A percentile compares a stretch with the other conserved stretches of the same genome.
Conservation (phyloP, 805 yeast genomes). For the Candida montana region DNA sequence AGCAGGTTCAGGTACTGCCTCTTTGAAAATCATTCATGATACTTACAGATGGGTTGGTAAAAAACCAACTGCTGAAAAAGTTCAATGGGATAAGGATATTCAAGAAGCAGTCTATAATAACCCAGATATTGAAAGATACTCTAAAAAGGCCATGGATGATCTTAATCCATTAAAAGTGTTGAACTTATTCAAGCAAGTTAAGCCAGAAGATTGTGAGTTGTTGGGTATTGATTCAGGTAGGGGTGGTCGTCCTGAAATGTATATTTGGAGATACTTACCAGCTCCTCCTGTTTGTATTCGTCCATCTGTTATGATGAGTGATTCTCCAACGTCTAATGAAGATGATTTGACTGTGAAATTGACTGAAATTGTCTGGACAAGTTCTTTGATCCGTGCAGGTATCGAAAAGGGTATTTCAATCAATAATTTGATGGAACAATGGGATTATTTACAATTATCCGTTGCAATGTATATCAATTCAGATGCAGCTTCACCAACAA, state of each 20-base stretch:
- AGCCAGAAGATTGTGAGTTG: slow-evolving; percentile 85
- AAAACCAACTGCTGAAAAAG: slow-evolving; percentile 77
- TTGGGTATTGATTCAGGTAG: slow-evolving; percentile 83
- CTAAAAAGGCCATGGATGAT: slow-evolving; percentile 86
- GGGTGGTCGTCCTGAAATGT: slow-evolving; percentile 93
- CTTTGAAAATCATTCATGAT: slow-evolving; percentile 92
- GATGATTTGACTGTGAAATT: slow-evolving; percentile 95
- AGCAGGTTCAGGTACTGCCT: slow-evolving; percentile 86
- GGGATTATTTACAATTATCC: slow-evolving; percentile 95
- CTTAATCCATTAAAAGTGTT: slow-evolving; percentile 87
- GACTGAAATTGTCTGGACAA: slow-evolving; percentile 95
- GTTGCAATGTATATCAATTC: slow-evolving; percentile 97
- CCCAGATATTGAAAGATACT: slow-evolving; percentile 86
- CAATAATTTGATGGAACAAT: slow-evolving; percentile 93
- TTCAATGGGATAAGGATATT: slow-evolving; percentile 83
- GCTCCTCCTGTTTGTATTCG: slow-evolving; percentile 99
- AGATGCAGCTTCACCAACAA: slow-evolving; percentile 81
- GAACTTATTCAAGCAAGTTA: slow-evolving; percentile 78
- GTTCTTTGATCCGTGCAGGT: slow-evolving; percentile 91
- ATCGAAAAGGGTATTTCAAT: slow-evolving; percentile 92
- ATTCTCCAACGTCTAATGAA: slow-evolving; percentile 84
- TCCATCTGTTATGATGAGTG: slow-evolving; percentile 93
- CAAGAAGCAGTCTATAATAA: slow-evolving; percentile 64
- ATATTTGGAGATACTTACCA: slow-evolving; percentile 94
- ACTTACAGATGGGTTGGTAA: slow-evolving; percentile 95